Percentiles rank a stretch among this genome's conserved stretches.
Evolutionary conservation across 169 alveolate species (phyloP).

Genomic region (Theileria parva): DNA sequence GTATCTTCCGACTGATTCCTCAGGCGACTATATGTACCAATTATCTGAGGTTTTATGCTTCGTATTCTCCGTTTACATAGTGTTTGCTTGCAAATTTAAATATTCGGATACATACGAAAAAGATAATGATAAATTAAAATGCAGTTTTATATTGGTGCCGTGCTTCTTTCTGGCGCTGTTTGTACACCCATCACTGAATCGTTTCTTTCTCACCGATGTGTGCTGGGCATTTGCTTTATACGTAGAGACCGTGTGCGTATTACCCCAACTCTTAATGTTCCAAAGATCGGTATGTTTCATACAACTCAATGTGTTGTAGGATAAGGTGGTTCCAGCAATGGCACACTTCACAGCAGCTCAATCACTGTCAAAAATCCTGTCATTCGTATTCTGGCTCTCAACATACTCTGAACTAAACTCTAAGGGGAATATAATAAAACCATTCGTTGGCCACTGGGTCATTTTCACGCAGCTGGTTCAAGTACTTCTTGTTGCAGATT

Average conservation of each 20-base stretch:
- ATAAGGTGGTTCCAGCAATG: constrained; percentile 86
- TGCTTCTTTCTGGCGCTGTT: constrained; percentile 83
- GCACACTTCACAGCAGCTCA: constrained; percentile 93
- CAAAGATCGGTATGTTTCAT: constrained; percentile 80
- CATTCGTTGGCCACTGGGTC: constrained; percentile 88
- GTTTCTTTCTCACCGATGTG: constrained; percentile 66
- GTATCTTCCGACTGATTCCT: constrained; percentile 89
- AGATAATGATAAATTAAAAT: constrained; percentile 79
- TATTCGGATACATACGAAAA: constrained; percentile 82
- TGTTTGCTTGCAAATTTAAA: constrained; percentile 79
- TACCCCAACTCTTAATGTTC: constrained; percentile 90
- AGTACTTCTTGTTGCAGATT: constrained; percentile 87
- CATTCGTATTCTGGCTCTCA: constrained; percentile 90
- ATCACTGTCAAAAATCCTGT: constrained; percentile 83
- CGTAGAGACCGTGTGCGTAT: constrained; percentile 87
- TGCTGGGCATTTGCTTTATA: constrained; percentile 92
- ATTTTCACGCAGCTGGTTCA: constrained; percentile 84
- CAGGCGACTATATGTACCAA: constrained; percentile 93
- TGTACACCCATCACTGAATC: constrained; percentile 89
- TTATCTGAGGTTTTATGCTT: constrained; percentile 84
- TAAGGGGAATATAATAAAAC: constrained; percentile 77
- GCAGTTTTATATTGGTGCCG: constrained; percentile 78
- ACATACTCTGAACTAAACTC: constrained; percentile 86
- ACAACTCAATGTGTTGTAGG: constrained; percentile 11
- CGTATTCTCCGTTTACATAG: constrained; percentile 80